phyloP scores from a whole-genome alignment of 106 monocot genomes.

The Xerophyta viscosa region DNA sequence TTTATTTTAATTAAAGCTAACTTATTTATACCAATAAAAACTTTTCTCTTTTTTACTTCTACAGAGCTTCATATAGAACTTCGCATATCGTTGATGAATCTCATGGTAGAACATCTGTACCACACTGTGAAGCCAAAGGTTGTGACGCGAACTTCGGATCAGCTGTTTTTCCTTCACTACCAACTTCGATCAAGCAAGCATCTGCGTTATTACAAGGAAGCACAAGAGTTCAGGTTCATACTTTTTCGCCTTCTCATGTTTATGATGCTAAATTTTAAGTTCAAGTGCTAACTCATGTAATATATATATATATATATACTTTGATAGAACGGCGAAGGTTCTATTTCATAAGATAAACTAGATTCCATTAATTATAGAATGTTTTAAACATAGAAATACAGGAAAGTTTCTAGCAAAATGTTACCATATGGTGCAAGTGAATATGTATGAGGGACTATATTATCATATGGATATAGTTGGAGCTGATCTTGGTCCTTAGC shows the following conservation, averaged over 20 bases:
- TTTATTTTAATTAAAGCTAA: too few relatives aligned
- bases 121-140: not conserved
- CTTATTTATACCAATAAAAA: too few relatives aligned
- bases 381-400: too few relatives aligned
- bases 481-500: too few relatives aligned
- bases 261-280: not conserved
- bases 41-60: not conserved
- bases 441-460: too few relatives aligned
- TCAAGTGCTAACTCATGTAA: not conserved
- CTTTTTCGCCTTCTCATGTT: not conserved
- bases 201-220: slow-evolving; percentile 11
- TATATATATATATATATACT: too few relatives aligned
- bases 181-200: slow-evolving; percentile 8
- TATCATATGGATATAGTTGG: too few relatives aligned
- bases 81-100: not conserved
- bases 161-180: slow-evolving; percentile 1
- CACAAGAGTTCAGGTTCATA: slow-evolving; percentile 7
- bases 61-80: slow-evolving; percentile 9
- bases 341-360: too few relatives aligned
- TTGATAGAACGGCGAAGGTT: too few relatives aligned
- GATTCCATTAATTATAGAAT: too few relatives aligned
- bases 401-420: too few relatives aligned
- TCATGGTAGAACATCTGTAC: not conserved
- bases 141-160: not conserved
- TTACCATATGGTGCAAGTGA: too few relatives aligned